These are phyloP conservation scores for Globisporangium mamillatum DNA, from an alignment of 352 stramenopile species.

Conservation along the genomic window DNA sequence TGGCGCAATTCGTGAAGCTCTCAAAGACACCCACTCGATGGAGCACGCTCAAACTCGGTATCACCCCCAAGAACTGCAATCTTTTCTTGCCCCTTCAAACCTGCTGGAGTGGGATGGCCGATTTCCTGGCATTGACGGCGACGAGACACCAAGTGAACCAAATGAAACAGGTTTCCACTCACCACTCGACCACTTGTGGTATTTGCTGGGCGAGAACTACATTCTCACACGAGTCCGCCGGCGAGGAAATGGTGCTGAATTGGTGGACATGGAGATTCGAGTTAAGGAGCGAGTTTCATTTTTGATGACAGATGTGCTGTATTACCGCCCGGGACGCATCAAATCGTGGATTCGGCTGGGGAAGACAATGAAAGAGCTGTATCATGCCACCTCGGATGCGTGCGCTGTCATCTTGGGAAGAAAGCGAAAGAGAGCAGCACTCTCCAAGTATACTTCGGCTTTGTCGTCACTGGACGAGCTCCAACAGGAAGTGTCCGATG, in stretches of 20 bases:
- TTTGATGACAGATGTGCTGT: constrained; percentile 58
- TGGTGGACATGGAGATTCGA: constrained; percentile 57
- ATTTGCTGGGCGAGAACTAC: constrained; percentile 68
- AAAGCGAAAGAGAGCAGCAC: constrained; percentile 35
- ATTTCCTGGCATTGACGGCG: constrained; percentile 5
- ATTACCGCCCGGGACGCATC: constrained; percentile 54
- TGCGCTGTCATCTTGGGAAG: constrained; percentile 49
- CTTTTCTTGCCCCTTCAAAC: constrained; percentile 38
- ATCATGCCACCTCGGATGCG: constrained; percentile 60
- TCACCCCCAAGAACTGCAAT: constrained; percentile 12
- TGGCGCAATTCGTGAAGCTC: constrained; percentile 44
- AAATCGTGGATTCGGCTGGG: constrained; percentile 68
- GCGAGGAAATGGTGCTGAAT: constrained; percentile 51
- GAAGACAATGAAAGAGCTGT: constrained; percentile 68
- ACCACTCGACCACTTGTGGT: constrained; percentile 62
- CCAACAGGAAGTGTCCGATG: not conserved
- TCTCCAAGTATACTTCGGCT: constrained; percentile 31
- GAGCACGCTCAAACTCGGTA: not conserved
- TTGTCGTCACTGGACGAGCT: not conserved
- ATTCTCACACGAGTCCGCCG: constrained; percentile 58
- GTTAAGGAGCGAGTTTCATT: constrained; percentile 57
- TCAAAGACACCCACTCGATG: constrained; percentile 21
- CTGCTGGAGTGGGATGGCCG: constrained; percentile 30
- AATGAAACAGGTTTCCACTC: not conserved
- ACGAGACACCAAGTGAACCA: not conserved